Conservation (phyloP, 164 flowering plant species). For the Nymphaea thermarum region DNA sequence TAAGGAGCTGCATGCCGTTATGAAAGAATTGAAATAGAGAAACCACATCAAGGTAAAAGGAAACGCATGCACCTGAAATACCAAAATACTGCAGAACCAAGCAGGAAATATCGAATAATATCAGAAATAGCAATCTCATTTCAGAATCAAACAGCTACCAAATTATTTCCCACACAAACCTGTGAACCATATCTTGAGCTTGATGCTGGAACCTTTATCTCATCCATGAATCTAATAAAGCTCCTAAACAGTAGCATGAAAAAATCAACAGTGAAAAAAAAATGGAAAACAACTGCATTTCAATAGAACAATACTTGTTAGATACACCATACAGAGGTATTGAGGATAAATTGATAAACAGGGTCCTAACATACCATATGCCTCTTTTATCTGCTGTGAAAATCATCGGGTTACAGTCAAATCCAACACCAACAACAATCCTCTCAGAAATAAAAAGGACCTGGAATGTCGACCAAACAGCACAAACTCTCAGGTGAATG, state of each 20-base stretch:
- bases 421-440: slow-evolving; percentile 88
- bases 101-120: too few relatives aligned
- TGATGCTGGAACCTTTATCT: slow-evolving; percentile 46
- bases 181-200: slow-evolving; percentile 80
- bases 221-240: slow-evolving; percentile 69
- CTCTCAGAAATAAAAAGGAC: slow-evolving; percentile 85
- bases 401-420: slow-evolving; percentile 86
- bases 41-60: too few relatives aligned
- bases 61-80: too few relatives aligned
- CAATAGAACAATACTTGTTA: too few relatives aligned
- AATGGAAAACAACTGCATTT: neutral
- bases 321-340: too few relatives aligned
- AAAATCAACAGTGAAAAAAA: neutral
- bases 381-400: slow-evolving; percentile 91
- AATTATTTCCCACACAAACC: slow-evolving; percentile 24
- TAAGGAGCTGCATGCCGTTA: too few relatives aligned
- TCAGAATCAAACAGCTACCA: neutral
- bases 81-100: too few relatives aligned
- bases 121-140: neutral
- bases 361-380: slow-evolving; percentile 47
- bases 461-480: slow-evolving; percentile 22
- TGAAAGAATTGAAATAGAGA: too few relatives aligned
- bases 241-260: slow-evolving; percentile 30
- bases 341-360: too few relatives aligned
- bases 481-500: neutral